Base-by-base conservation (phyloP, 1,139 yeast species). In the Candida dubliniensis region DNA sequence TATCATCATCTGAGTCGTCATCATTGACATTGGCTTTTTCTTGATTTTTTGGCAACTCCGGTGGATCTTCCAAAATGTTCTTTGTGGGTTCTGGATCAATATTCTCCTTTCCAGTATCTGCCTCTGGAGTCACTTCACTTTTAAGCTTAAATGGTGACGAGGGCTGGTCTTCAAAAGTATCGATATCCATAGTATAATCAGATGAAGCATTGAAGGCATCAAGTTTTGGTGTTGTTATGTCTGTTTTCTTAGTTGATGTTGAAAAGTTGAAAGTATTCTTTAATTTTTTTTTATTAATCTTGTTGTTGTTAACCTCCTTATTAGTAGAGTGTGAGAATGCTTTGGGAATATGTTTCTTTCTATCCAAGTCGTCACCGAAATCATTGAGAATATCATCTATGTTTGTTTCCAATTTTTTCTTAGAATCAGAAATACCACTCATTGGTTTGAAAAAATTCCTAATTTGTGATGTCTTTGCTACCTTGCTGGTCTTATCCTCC, bases 1-100 rank as follows among this genome's bases (percentile, higher is more conserved):
- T 63, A 15, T 81, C 78, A 39, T 81, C 85, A 6, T 81, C 86
- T 8, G 80, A 81, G 38, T 75, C 76, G 23, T 49, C 53, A 4
- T 54, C 58, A 9, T 50, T 57, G 4, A 34, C 38, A 13, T 56
- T 56, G n/a, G 7, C 34, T 11, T 31, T 31, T 13, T 39, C 50
- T 12, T 41, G 41, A 3, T 30, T 38, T 15, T 48, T 53, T 12
- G 49, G 35, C 27, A 33, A 24, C 10, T 31, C 23, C 11, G 39
- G 38, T 15, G 36, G 32, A 3, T 30, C 23, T 9, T 12, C 29
- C 3, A n/a, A 3, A 30, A 11, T 14, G 10, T 38, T 36, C 8
- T 38, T 36, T 12, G 47, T 44, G 11, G 38, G 31, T 50, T 25
- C 37, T 43, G 44, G 40, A 14, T 40, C 33, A n/a, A 42, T 31